Percentiles rank a stretch among this genome's conserved stretches.
Conservation (phyloP, 1,139 yeast genomes). For the Debaryomyces robertsiae region DNA sequence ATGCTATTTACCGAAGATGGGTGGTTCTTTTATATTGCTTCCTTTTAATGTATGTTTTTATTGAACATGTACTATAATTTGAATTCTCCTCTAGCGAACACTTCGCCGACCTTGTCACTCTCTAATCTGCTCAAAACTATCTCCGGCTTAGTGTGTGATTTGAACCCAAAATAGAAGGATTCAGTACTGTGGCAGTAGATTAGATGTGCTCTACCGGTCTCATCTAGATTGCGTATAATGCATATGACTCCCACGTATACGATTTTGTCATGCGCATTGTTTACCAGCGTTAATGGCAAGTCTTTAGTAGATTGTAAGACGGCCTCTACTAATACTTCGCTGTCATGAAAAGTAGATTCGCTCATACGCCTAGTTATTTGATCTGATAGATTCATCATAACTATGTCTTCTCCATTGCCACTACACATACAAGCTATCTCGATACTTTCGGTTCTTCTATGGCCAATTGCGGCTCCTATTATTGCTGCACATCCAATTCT, state of each 20-base stretch:
- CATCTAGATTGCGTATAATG: constrained; percentile 19
- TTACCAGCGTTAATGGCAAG: constrained; percentile 5
- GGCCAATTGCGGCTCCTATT: constrained; percentile 47
- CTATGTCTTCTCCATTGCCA: constrained; percentile 59
- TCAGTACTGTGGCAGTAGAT: constrained; percentile 49
- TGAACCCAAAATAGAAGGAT: constrained; percentile 45
- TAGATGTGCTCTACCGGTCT: constrained; percentile 18
- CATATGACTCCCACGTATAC: constrained; percentile 40
- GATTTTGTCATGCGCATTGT: constrained; percentile 13
- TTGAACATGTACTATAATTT: constrained; percentile 15
- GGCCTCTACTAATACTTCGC: constrained; percentile 2
- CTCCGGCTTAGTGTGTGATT: constrained; percentile 18
- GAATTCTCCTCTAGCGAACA: constrained; percentile 42
- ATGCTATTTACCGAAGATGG: constrained; percentile 9
- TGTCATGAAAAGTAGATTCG: background rate
- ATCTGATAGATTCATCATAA: constrained; percentile 43
- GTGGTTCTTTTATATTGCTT: constrained; percentile 14
- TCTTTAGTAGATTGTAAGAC: constrained; percentile 4
- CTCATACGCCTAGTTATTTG: constrained; percentile 22
- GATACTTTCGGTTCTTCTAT: constrained; percentile 14
- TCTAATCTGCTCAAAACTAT: constrained; percentile 32
- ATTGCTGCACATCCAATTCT: constrained; percentile 58
- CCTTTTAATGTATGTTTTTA: constrained; percentile 13
- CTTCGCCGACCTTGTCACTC: constrained; percentile 20
- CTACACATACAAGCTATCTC: constrained; percentile 49